Conservation (phyloP, 2,329 filamentous ascomycete species). For the Apiospora phragmitis region DNA sequence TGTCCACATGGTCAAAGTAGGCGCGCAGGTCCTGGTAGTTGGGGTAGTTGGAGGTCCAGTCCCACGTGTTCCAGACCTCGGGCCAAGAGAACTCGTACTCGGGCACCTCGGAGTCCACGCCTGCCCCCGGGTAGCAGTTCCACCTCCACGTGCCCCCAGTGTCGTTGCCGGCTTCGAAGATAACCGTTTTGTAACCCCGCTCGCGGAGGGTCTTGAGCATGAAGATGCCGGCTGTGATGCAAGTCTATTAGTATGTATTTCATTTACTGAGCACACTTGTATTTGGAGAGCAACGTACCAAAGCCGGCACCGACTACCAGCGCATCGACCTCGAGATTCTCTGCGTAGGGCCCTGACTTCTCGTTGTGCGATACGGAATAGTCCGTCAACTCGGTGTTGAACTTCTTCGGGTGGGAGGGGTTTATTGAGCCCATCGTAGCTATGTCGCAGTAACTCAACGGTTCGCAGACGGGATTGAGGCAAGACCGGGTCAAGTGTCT, state of each 20-base stretch:
- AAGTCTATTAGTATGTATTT: not conserved
- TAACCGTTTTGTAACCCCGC: conserved; percentile 35
- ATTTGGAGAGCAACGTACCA: conserved; percentile 29
- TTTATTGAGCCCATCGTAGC: not conserved
- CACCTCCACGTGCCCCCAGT: conserved; percentile 46
- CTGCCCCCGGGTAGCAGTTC: conserved; percentile 44
- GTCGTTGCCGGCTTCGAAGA: conserved; percentile 38
- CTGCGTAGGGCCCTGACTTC: conserved; percentile 40
- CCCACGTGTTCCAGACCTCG: conserved; percentile 45
- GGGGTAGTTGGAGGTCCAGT: conserved; percentile 43
- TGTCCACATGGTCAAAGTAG: conserved; percentile 63
- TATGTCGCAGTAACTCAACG: no score
- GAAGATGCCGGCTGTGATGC: conserved; percentile 40
- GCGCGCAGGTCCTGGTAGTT: conserved; percentile 48
- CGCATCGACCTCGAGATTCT: conserved; percentile 44
- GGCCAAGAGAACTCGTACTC: conserved; percentile 36
- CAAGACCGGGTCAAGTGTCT: not conserved
- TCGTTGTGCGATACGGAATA: conserved; percentile 33
- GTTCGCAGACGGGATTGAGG: not conserved
- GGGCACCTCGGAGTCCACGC: conserved; percentile 37
- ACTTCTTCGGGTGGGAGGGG: conserved; percentile 31
- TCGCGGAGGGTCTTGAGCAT: conserved; percentile 52
- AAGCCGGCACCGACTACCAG: conserved; percentile 48
- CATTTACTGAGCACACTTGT: not conserved
- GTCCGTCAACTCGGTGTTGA: conserved; percentile 42